Evolutionary conservation across 2,329 filamentous ascomycete species (phyloP).

Genomic region (Pseudonectria buxi): DNA sequence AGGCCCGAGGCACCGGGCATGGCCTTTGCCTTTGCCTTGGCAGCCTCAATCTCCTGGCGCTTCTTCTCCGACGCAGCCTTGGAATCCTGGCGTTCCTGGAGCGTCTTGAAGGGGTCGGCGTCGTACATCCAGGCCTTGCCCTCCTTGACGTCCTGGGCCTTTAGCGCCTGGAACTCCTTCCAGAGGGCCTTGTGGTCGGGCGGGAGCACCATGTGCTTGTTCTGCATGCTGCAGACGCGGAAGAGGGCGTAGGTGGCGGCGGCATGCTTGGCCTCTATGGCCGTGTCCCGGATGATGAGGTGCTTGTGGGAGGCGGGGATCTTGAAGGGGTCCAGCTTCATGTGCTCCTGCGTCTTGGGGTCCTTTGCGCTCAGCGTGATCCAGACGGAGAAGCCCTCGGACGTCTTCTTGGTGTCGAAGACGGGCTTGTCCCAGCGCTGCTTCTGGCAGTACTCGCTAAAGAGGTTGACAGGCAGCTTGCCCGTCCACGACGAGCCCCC

Average conservation of each 20-base stretch:
- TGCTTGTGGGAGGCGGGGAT: slow-evolving; percentile 71
- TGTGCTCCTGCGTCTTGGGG: slow-evolving; percentile 73
- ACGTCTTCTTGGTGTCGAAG: slow-evolving; percentile 72
- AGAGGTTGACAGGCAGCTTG: slow-evolving; percentile 87
- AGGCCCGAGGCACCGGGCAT: slow-evolving; percentile 53
- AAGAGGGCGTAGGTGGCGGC: slow-evolving; percentile 89
- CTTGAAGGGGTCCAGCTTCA: slow-evolving; percentile 72
- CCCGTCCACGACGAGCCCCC: slow-evolving; percentile 96
- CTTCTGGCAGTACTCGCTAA: slow-evolving; percentile 92
- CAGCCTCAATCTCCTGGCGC: slow-evolving; percentile 61
- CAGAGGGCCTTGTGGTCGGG: slow-evolving; percentile 84
- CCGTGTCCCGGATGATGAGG: slow-evolving; percentile 66
- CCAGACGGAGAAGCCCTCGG: slow-evolving; percentile 70
- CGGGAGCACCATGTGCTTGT: slow-evolving; percentile 88
- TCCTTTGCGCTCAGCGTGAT: slow-evolving; percentile 73
- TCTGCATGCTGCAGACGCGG: slow-evolving; percentile 89
- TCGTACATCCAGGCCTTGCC: slow-evolving; percentile 87
- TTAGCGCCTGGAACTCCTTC: slow-evolving; percentile 83
- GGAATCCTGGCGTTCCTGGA: slow-evolving; percentile 72
- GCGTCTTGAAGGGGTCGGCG: slow-evolving; percentile 82
- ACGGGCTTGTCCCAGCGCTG: slow-evolving; percentile 93
- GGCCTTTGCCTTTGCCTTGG: slow-evolving; percentile 60
- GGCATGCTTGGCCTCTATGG: slow-evolving; percentile 87
- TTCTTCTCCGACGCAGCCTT: slow-evolving; percentile 73
- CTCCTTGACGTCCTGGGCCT: slow-evolving; percentile 70